phyloP scores from a whole-genome alignment of 2,329 filamentous ascomycete genomes.

The Tolypocladium sp. region DNA sequence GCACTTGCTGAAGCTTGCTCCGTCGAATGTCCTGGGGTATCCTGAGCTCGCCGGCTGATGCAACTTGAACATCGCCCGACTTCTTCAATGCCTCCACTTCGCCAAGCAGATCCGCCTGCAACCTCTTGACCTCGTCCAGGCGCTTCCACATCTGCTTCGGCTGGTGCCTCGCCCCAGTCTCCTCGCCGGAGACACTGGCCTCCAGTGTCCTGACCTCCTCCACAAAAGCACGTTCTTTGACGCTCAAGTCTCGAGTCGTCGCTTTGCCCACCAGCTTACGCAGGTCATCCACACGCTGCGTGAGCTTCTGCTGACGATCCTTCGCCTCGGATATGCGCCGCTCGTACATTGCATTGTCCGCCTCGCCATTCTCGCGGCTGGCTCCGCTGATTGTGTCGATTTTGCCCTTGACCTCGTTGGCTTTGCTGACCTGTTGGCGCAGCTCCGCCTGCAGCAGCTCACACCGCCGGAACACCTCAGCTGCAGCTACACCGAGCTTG shows the following conservation, averaged over 20 bases:
- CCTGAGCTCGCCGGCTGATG: slow-evolving; percentile 31
- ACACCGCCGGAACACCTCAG: slow-evolving; percentile 65
- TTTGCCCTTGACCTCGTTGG: slow-evolving; percentile 53
- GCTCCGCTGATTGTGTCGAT: slow-evolving; percentile 53
- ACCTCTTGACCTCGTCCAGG: slow-evolving; percentile 44
- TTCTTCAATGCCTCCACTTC: slow-evolving; percentile 38
- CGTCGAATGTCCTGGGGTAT: slow-evolving; percentile 53
- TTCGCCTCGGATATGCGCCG: slow-evolving; percentile 45
- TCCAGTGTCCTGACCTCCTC: slow-evolving; percentile 47
- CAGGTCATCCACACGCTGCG: slow-evolving; percentile 51
- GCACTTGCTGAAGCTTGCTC: slow-evolving; percentile 55
- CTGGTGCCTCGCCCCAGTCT: slow-evolving; percentile 23
- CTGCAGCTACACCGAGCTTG: slow-evolving; percentile 57
- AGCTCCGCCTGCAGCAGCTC: slow-evolving; percentile 60
- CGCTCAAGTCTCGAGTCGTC: slow-evolving; percentile 31
- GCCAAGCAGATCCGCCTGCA: slow-evolving; percentile 43
- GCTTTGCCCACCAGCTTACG: slow-evolving; percentile 32
- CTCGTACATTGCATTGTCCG: slow-evolving; percentile 48
- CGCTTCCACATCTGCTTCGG: slow-evolving; percentile 46
- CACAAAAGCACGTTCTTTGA: slow-evolving; percentile 35
- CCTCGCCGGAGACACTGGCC: slow-evolving; percentile 29
- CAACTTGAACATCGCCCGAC: slow-evolving; percentile 13
- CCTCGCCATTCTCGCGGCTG: slow-evolving; percentile 37
- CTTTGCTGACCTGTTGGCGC: slow-evolving; percentile 56
- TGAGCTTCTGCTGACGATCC: slow-evolving; percentile 46